These are phyloP conservation scores for Thermothelomyces thermophilus DNA, from an alignment of 2,329 filamentous ascomycete genomes.

Conservation along the genomic window DNA sequence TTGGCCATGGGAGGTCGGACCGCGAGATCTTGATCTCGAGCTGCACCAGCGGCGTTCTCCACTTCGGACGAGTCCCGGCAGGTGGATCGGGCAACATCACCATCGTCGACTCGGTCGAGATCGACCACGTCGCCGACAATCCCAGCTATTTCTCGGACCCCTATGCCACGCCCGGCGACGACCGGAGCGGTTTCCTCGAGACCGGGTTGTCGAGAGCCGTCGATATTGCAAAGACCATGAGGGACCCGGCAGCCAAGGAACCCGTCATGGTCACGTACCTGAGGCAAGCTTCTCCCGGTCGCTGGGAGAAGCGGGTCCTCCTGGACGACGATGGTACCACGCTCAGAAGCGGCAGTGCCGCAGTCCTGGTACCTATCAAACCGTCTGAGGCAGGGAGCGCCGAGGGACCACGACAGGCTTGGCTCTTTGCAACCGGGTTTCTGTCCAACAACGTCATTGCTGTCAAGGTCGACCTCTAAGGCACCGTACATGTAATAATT, in stretches of 20 bases:
- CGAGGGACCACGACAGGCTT: slow-evolving; percentile 41
- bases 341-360: slow-evolving; percentile 44
- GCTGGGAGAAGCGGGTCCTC: slow-evolving; percentile 39
- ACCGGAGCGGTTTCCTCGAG: slow-evolving; percentile 49
- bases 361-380: slow-evolving; percentile 47
- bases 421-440: slow-evolving; percentile 54
- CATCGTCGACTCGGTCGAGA: slow-evolving; percentile 36
- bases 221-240: slow-evolving; percentile 31
- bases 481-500: neutral
- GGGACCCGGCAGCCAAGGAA: slow-evolving; percentile 34
- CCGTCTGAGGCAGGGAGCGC: slow-evolving; percentile 28
- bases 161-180: slow-evolving; percentile 34
- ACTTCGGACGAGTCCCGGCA: slow-evolving; percentile 32
- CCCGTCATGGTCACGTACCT: slow-evolving; percentile 42
- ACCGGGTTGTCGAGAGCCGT: slow-evolving; percentile 40
- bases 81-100: slow-evolving; percentile 29
- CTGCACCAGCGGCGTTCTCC: slow-evolving; percentile 40
- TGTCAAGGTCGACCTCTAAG: slow-evolving; percentile 44
- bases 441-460: slow-evolving; percentile 43
- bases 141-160: slow-evolving; percentile 52
- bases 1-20: slow-evolving; percentile 41
- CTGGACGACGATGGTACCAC: slow-evolving; percentile 51
- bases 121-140: slow-evolving; percentile 48
- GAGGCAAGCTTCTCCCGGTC: slow-evolving; percentile 15
- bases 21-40: slow-evolving; percentile 39